Conservation (phyloP, 2,329 filamentous ascomycete species). For the Curvularia spicifera region DNA sequence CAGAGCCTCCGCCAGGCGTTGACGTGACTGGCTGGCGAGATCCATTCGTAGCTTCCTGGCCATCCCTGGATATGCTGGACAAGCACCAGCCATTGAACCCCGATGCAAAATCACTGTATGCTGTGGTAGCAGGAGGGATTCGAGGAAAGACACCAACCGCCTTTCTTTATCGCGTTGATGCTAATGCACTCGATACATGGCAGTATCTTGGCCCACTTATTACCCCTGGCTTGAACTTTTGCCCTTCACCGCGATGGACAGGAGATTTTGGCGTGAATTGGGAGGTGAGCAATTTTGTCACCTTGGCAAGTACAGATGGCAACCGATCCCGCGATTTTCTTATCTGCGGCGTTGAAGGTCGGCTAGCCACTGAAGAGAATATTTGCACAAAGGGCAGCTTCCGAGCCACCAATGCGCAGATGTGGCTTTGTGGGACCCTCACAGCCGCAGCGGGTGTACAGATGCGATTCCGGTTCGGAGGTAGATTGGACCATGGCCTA, state of each 20-base stretch:
- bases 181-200: neutral
- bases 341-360: neutral
- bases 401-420: neutral
- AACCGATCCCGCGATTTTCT: neutral
- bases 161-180: neutral
- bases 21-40: neutral
- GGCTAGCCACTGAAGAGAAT: neutral
- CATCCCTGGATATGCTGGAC: neutral
- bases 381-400: neutral
- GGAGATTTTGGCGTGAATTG: neutral
- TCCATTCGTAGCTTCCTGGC: neutral
- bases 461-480: neutral
- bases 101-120: neutral
- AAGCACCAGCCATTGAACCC: neutral
- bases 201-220: neutral
- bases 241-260: neutral
- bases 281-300: neutral
- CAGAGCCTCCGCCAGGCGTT: neutral
- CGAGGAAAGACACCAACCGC: neutral
- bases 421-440: neutral
- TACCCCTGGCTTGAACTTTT: neutral
- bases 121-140: neutral
- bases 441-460: neutral
- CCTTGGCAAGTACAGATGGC: neutral
- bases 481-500: neutral